Conservation (phyloP, 2,329 filamentous ascomycete species). For the Fusarium compactum region DNA sequence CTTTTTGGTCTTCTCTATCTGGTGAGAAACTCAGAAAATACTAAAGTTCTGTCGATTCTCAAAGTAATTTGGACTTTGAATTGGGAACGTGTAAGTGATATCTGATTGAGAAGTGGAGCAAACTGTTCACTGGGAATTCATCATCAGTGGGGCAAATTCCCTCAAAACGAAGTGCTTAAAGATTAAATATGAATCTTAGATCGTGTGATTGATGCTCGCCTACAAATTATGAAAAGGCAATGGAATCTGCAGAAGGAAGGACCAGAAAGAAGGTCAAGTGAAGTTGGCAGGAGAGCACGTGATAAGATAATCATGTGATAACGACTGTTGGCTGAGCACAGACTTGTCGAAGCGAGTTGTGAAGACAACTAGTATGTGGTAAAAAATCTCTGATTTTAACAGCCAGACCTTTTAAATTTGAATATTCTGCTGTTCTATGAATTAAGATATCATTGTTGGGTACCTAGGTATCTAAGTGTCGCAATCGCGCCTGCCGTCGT, state of each 20-base stretch:
- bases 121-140: neutral
- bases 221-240: neutral
- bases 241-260: neutral
- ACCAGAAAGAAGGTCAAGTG: slow-evolving; percentile 1
- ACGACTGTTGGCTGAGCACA: neutral
- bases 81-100: slow-evolving; percentile 2
- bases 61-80: neutral
- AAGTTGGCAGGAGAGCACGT: slow-evolving; percentile 17
- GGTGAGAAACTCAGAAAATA: neutral
- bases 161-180: neutral
- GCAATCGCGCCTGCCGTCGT: neutral
- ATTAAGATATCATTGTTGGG: neutral
- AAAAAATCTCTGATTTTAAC: neutral
- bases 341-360: neutral
- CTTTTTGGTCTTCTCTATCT: neutral
- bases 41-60: neutral
- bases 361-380: neutral
- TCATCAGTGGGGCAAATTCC: neutral
- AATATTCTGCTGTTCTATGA: neutral
- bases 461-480: neutral
- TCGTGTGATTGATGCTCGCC: neutral
- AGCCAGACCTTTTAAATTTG: neutral
- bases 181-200: rapidly evolving
- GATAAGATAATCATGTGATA: slow-evolving; percentile 9
- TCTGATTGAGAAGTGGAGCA: slow-evolving; percentile 1